Evolutionary conservation across 2,329 filamentous ascomycete genomes (phyloP), one percentile per base, ranked within the genome.

Genomic region (Diaporthe nobilis): DNA sequence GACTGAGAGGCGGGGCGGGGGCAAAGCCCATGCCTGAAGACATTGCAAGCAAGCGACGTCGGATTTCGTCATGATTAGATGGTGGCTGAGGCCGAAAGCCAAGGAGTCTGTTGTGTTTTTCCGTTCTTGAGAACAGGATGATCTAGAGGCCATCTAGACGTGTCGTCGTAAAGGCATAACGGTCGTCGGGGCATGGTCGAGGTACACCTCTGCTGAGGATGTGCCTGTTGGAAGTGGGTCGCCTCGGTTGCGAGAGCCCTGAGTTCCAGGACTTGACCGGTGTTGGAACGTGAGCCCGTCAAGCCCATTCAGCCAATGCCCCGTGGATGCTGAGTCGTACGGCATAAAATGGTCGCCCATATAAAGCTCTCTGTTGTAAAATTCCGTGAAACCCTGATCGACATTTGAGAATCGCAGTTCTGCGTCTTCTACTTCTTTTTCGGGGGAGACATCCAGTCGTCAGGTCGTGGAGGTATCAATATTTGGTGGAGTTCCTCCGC

Each of bases 341-440:
- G 76, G 76, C 76, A 77, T 77, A 76, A 77, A 73, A 74, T 77
- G 76, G 76, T 77, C 72, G 76, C 76, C 76, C 76, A 71, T 74
- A 58, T 70, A 75, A 74, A 74, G 74, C 65, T 77, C 71, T 76
- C 67, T 67, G 49, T 60, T 77, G 71, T 76, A 57, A 53, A 74
- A 63, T 75, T 58, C 53, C 44, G 34, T 44, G 53, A 75, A 77
- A 73, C 71, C 67, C 75, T 61, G 68, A 74, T 74, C 74, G 51
- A 75, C 65, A 44, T 67, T 70, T 37, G 47, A 63, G 63, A 72
- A 67, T 47, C 55, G 53, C 68, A 65, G 60, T 73, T 61, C 53
- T 34, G 71, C 57, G 42, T 63, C 57, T 58, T 65, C 51, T 71
- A 34, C 49, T 55, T 65, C 53, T 58, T 47, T 71, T 42, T 65